A percentile compares a stretch with the other conserved stretches of the same genome.
Conservation (phyloP, 2,329 filamentous ascomycete genomes). For the Alternaria burnsii region DNA sequence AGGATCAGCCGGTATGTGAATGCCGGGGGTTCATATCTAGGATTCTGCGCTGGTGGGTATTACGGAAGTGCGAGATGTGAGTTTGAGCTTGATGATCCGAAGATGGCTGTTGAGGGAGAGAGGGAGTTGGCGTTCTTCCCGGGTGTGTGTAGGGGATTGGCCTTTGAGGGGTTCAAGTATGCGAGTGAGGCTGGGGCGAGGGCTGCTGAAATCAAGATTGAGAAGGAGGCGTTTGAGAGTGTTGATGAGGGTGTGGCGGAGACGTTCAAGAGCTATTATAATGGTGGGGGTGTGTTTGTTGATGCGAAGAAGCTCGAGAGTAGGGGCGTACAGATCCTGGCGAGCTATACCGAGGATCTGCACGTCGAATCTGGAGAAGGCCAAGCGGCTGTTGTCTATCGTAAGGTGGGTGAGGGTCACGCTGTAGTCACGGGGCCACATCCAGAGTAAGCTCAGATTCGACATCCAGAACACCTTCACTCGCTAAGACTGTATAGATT, state of each 20-base stretch:
- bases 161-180: conserved; percentile 91
- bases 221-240: conserved; percentile 64
- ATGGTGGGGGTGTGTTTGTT: conserved; percentile 93
- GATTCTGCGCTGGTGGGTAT: conserved; percentile 94
- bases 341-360: conserved; percentile 77
- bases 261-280: conserved; percentile 82
- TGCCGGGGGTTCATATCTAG: conserved; percentile 83
- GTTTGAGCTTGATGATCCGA: conserved; percentile 85
- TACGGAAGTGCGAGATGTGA: conserved; percentile 85
- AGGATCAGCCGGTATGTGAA: conserved; percentile 86
- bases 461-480: no score
- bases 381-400: conserved; percentile 82
- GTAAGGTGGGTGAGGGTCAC: conserved; percentile 80
- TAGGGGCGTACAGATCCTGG: conserved; percentile 79
- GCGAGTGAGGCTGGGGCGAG: conserved; percentile 84
- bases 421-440: conserved; percentile 87
- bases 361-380: conserved; percentile 78
- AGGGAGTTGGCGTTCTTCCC: conserved; percentile 90
- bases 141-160: conserved; percentile 82
- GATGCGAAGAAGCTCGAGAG: conserved; percentile 71
- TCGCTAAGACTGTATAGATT: conserved; percentile 66
- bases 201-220: conserved; percentile 72
- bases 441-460: conserved; percentile 74
- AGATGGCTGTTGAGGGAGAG: conserved; percentile 83
- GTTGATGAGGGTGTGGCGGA: conserved; percentile 62